Conservation (phyloP, 176 grass and related monocot species). For the Raddia guianensis region DNA sequence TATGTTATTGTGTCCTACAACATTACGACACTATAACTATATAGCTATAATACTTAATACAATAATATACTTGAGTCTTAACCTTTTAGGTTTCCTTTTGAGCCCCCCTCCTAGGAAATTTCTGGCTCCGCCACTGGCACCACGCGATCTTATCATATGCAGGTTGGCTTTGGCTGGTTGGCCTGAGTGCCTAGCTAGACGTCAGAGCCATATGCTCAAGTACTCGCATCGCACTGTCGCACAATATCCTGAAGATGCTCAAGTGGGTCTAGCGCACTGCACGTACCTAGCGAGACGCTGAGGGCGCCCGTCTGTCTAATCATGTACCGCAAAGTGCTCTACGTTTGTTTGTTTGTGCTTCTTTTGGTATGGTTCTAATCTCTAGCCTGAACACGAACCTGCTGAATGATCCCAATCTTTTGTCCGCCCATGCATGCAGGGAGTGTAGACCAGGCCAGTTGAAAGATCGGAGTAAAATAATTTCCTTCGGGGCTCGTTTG, state of each 20-base stretch:
- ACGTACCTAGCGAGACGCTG: not conserved
- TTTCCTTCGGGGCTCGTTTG: too few species aligned
- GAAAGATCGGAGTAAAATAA: not conserved
- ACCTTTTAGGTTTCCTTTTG: too few species aligned
- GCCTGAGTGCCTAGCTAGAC: too few species aligned
- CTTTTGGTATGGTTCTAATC: not conserved
- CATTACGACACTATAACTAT: too few species aligned
- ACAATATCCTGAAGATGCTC: not conserved
- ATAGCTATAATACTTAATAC: too few species aligned
- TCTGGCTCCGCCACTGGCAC: too few species aligned
- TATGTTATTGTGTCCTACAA: too few species aligned
- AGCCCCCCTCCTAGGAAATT: too few species aligned
- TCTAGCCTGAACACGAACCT: not conserved
- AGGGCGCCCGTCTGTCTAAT: not conserved
- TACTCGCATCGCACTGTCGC: not conserved
- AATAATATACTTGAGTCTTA: too few species aligned
- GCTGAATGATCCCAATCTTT: slow-evolving; percentile 15
- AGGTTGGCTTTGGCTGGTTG: too few species aligned
- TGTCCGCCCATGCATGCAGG: not conserved
- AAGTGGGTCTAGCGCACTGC: too few species aligned
- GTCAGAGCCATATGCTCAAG: not conserved
- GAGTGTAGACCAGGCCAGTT: not conserved
- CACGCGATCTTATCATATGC: too few species aligned
- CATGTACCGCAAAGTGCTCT: not conserved
- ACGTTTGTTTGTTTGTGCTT: slow-evolving; percentile 18